Evolutionary conservation across 2,329 filamentous ascomycete genomes (phyloP), one percentile per base, ranked within the genome.

Genomic region (Bisporella sp.): DNA sequence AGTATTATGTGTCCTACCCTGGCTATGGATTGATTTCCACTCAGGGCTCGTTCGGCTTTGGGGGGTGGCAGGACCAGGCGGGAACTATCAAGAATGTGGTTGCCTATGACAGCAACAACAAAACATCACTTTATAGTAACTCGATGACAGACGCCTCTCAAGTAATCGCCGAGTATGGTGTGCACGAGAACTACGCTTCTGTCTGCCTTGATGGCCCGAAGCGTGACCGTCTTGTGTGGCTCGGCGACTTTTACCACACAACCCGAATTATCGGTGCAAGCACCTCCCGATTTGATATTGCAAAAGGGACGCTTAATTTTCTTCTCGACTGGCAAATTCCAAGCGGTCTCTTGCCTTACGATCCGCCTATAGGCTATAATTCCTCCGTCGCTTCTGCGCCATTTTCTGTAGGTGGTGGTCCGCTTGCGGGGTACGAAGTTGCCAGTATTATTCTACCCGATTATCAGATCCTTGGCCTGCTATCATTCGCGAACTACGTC

Each of bases 241-340:
- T 66, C 3, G 70, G 71, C 5, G 70, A 73, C 50, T 71, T 71
- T 48, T 67, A 67, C 40, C 69, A 73, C 54, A 72, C 71, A 0
- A 58, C 64, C 1, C 62, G 65, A 8, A 64, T 72, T 13, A 57
- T 72, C 8, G 61, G 58, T 0, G 59, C 62, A 1, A 68, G 64
- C 6, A 73, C 70, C 1, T 57, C 60, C 8, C 62, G 66, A 4
- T 62, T 53, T n/a, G 69, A 71, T 29, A 59, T 66, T 13, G 53
- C 68, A 3, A 46, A 62, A 1, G 68, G 68, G 2, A 68, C 63
- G 0, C 59, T 73, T 13, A 54, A 66, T 7, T 63, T 59, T 9
- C 50, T 64, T 1, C 53, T 71, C 1, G 54, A 56, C 28, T 63
- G 59, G 46, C 62, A 67, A 53, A 31, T 46, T 28, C 32, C 35